Evolutionary conservation across 2,329 filamentous ascomycete genomes (phyloP).

Genomic region (Didymella exigua): DNA sequence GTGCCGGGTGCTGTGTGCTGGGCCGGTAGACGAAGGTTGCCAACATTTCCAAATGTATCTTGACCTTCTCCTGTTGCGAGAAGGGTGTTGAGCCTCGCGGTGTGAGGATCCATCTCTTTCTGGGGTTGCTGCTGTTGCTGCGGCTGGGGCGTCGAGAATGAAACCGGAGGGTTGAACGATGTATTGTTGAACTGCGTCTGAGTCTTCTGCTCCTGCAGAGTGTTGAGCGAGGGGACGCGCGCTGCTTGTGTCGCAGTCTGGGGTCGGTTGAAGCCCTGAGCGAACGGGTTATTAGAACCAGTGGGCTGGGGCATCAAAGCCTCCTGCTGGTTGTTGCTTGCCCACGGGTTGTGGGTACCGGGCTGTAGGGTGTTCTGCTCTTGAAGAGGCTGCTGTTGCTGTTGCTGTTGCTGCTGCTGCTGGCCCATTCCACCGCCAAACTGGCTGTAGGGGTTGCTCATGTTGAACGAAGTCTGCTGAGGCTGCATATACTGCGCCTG

Average conservation of each 20-base stretch:
- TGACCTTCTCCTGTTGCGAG: slow-evolving; percentile 87
- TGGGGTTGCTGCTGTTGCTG: slow-evolving; percentile 39
- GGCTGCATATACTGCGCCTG: slow-evolving; percentile 57
- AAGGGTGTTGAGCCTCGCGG: slow-evolving; percentile 81
- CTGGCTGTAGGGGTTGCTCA: slow-evolving; percentile 49
- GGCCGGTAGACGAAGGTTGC: slow-evolving; percentile 89
- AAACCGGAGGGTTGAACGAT: slow-evolving; percentile 55
- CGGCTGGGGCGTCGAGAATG: slow-evolving; percentile 45
- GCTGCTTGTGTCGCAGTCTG: slow-evolving; percentile 63
- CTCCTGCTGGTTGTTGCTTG: slow-evolving; percentile 63
- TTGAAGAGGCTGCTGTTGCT: slow-evolving; percentile 47
- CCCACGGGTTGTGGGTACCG: slow-evolving; percentile 95
- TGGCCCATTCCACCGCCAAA: slow-evolving; percentile 36
- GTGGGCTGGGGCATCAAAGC: slow-evolving; percentile 81
- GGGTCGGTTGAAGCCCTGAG: slow-evolving; percentile 67
- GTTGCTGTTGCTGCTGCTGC: slow-evolving; percentile 43
- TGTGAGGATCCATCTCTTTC: slow-evolving; percentile 60
- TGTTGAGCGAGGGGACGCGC: slow-evolving; percentile 72
- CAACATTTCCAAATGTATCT: slow-evolving; percentile 98
- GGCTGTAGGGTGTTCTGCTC: slow-evolving; percentile 70
- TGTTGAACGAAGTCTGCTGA: slow-evolving; percentile 64
- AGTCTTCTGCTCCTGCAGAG: slow-evolving; percentile 83
- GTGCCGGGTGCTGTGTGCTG: slow-evolving; percentile 96
- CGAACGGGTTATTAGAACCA: slow-evolving; percentile 98
- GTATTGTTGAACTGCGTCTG: slow-evolving; percentile 66